A percentile compares a stretch with the other conserved stretches of the same genome.
Evolutionary conservation across 75 land plant species (phyloP).

Genomic region (Selaginella moellendorffii): DNA sequence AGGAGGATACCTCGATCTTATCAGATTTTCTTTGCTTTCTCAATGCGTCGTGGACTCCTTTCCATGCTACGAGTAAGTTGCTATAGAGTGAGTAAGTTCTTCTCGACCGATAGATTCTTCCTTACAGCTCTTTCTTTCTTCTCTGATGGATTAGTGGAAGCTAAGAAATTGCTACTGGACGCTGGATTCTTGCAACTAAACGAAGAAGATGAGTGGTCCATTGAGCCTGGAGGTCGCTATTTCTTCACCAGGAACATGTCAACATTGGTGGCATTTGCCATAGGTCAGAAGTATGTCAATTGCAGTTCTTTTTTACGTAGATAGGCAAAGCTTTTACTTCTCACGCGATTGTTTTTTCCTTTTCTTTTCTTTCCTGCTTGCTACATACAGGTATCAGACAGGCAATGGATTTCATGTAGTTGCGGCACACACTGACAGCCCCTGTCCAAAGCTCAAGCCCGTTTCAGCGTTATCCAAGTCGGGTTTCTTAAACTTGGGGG

Average conservation of each 20-base stretch:
- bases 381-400: not conserved
- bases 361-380: not conserved
- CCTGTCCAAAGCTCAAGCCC: constrained; percentile 94
- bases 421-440: constrained; percentile 98
- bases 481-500: constrained; percentile 64
- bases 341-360: not conserved
- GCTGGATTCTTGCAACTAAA: not conserved
- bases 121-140: no score
- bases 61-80: constrained; percentile 73
- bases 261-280: constrained; percentile 8
- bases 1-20: constrained; percentile 39
- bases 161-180: not conserved
- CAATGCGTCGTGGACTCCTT: constrained; percentile 94
- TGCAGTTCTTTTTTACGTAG: not conserved
- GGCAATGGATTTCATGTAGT: constrained; percentile 85
- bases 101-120: no score
- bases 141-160: not conserved
- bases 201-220: not conserved
- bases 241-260: constrained; percentile 7
- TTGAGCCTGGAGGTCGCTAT: constrained; percentile 1
- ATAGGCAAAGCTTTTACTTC: not conserved
- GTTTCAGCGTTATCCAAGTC: constrained; percentile 54
- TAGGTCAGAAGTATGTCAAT: constrained; percentile 8
- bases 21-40: constrained; percentile 53
- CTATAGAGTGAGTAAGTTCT: not conserved